These are phyloP conservation scores for Phaeosphaeriaceae sp. DNA, from an alignment of 2,329 filamentous ascomycete species.

Conservation along the genomic window DNA sequence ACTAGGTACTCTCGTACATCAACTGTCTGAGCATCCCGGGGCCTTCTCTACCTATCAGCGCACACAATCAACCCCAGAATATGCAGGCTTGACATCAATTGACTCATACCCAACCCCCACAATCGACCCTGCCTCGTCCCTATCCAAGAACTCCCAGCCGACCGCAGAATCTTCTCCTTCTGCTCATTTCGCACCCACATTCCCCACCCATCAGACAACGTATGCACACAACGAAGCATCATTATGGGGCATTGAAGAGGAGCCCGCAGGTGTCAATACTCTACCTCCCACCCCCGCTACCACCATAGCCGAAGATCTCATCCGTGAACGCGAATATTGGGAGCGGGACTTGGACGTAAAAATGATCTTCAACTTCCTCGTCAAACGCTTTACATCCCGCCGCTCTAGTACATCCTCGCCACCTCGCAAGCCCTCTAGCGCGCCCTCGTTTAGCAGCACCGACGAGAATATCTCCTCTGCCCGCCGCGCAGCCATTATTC, in stretches of 20 bases:
- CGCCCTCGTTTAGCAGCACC: conserved; percentile 31
- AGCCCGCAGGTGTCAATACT: conserved; percentile 51
- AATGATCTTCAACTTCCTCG: conserved; percentile 79
- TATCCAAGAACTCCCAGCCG: conserved; percentile 35
- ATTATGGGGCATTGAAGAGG: conserved; percentile 71
- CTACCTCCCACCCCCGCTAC: conserved; percentile 42
- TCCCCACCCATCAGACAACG: conserved; percentile 39
- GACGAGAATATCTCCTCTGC: conserved; percentile 47
- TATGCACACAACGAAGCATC: conserved; percentile 58
- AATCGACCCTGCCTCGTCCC: conserved; percentile 33
- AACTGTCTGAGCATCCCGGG: conserved; percentile 83
- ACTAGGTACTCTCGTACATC: conserved; percentile 81
- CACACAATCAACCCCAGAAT: conserved; percentile 66
- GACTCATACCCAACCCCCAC: conserved; percentile 24
- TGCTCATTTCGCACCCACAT: conserved; percentile 59
- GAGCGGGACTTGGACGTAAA: conserved; percentile 89
- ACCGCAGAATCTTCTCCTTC: conserved; percentile 34
- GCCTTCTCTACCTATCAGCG: conserved; percentile 83
- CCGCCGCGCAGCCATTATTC: conserved; percentile 80
- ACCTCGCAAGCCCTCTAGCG: conserved; percentile 14
- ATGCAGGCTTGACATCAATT: conserved; percentile 75
- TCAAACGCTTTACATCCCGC: conserved; percentile 46
- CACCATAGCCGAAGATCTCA: conserved; percentile 40
- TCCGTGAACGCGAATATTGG: conserved; percentile 77
- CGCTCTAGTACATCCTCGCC: conserved; percentile 37